These are phyloP conservation scores for Catunica adiposa DNA, from an alignment of 2,329 filamentous ascomycete species.

Conservation along the genomic window DNA sequence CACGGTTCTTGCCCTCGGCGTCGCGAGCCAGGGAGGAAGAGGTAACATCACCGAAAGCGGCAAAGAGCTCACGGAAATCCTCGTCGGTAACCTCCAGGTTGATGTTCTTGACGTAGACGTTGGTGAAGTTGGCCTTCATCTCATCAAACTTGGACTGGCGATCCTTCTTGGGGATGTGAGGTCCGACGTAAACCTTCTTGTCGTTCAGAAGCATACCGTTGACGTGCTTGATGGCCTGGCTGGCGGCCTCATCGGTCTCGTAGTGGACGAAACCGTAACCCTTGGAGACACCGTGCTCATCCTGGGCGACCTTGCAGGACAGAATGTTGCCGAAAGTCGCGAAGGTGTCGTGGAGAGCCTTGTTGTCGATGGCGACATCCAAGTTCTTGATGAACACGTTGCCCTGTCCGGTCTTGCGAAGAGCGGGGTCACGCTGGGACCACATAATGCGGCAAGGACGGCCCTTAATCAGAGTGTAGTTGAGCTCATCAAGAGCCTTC, in stretches of 20 bases:
- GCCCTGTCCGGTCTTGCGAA: slow-evolving; percentile 97
- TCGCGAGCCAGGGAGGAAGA: slow-evolving; percentile 89
- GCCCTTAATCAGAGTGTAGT: slow-evolving; percentile 99
- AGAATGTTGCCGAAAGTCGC: slow-evolving; percentile 98
- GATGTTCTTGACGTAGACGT: slow-evolving; percentile 99
- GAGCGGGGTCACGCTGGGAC: slow-evolving; percentile 97
- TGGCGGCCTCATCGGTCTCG: slow-evolving; percentile 94
- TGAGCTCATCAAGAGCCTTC: slow-evolving; percentile 96
- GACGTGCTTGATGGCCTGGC: slow-evolving; percentile 96
- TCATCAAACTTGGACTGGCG: slow-evolving; percentile 99
- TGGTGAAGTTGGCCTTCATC: slow-evolving; percentile 99
- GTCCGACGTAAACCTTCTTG: slow-evolving; percentile 99
- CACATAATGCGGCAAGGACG: slow-evolving; percentile 99
- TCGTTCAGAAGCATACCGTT: slow-evolving; percentile 99
- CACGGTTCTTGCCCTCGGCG: slow-evolving; percentile 78
- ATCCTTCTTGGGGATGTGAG: slow-evolving; percentile 99
- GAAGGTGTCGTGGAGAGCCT: slow-evolving; percentile 98
- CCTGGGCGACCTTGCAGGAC: slow-evolving; percentile 98
- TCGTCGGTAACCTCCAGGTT: slow-evolving; percentile 71
- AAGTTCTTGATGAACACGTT: slow-evolving; percentile 99
- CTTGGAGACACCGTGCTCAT: slow-evolving; percentile 92
- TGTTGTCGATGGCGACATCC: slow-evolving; percentile 97
- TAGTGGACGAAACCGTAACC: slow-evolving; percentile 99
- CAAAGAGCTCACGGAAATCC: slow-evolving; percentile 85
- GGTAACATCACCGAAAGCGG: slow-evolving; percentile 84